Conservation (phyloP, 2,329 filamentous ascomycete genomes). For the Cladophialophora immunda region DNA sequence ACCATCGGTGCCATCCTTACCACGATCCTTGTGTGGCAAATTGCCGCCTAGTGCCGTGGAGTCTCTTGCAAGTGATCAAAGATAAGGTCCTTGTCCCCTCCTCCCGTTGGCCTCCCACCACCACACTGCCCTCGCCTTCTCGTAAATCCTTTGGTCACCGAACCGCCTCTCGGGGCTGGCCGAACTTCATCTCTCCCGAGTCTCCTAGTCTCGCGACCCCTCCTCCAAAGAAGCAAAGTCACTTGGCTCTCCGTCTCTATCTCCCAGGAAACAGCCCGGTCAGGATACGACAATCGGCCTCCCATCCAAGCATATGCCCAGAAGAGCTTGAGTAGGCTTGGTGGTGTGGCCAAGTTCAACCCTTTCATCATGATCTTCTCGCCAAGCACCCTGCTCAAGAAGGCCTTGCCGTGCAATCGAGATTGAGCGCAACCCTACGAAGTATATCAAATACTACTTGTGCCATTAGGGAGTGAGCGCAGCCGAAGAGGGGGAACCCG, state of each 20-base stretch:
- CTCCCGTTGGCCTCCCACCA: no score
- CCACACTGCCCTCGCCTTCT: no score
- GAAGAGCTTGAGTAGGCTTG: conserved; percentile 19
- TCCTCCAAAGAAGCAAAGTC: neutral
- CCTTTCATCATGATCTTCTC: neutral
- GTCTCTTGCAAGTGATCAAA: neutral
- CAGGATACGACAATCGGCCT: neutral
- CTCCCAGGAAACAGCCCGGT: neutral
- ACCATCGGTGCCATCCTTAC: no score
- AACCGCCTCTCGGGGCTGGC: neutral
- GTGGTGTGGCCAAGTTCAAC: conserved; percentile 4
- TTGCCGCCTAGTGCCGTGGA: neutral
- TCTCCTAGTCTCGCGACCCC: neutral
- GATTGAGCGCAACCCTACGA: neutral
- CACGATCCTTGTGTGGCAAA: neutral
- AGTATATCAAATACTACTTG: neutral
- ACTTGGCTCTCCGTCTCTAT: neutral
- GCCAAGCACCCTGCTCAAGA: neutral
- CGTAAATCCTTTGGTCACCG: neutral
- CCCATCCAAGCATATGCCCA: conserved; percentile 26
- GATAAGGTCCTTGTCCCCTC: neutral
- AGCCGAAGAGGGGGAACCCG: neutral
- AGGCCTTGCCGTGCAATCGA: neutral
- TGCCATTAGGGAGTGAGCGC: neutral
- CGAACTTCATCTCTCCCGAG: conserved; percentile 1